Percentiles rank a stretch among this genome's conserved stretches.
Conservation (phyloP, 805 yeast genomes). For the Monosporozyma siamensis region DNA sequence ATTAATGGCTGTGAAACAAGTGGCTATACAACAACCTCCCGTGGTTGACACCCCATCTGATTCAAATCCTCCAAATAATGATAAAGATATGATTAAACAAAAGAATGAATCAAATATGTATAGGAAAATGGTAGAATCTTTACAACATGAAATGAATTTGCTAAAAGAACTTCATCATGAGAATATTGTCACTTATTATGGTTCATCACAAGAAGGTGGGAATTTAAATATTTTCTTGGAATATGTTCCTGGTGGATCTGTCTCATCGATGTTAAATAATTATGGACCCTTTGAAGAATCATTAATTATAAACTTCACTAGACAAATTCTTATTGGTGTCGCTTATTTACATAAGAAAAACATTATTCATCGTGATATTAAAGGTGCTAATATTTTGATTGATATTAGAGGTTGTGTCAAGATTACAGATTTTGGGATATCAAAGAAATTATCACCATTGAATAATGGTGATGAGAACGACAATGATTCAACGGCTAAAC, state of each 20-base stretch:
- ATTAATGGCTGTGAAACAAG: constrained; percentile 95
- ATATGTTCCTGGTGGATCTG: constrained; percentile 67
- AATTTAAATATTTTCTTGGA: constrained; percentile 71
- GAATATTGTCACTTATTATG: constrained; percentile 85
- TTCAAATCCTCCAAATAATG: neutral
- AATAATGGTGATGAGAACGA: constrained; percentile 26
- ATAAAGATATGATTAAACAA: constrained; percentile 11
- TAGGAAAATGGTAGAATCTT: constrained; percentile 61
- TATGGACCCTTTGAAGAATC: constrained; percentile 80
- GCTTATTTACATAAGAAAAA: constrained; percentile 63
- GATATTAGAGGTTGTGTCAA: constrained; percentile 75
- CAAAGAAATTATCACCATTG: constrained; percentile 54
- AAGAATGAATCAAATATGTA: constrained; percentile 29
- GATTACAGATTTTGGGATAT: constrained; percentile 81
- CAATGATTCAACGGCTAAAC: constrained; percentile 23
- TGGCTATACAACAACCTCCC: constrained; percentile 40
- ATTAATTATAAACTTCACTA: constrained; percentile 56
- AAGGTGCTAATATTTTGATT: constrained; percentile 78
- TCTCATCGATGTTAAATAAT: constrained; percentile 57
- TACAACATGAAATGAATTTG: constrained; percentile 72
- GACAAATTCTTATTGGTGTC: constrained; percentile 70
- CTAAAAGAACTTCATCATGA: constrained; percentile 77
- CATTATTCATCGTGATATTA: constrained; percentile 79
- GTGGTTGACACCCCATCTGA: constrained; percentile 8
- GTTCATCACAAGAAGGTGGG: constrained; percentile 68